These are phyloP conservation scores for Choricystis sp. DNA, from an alignment of 139 green algal species.

Conservation along the genomic window DNA sequence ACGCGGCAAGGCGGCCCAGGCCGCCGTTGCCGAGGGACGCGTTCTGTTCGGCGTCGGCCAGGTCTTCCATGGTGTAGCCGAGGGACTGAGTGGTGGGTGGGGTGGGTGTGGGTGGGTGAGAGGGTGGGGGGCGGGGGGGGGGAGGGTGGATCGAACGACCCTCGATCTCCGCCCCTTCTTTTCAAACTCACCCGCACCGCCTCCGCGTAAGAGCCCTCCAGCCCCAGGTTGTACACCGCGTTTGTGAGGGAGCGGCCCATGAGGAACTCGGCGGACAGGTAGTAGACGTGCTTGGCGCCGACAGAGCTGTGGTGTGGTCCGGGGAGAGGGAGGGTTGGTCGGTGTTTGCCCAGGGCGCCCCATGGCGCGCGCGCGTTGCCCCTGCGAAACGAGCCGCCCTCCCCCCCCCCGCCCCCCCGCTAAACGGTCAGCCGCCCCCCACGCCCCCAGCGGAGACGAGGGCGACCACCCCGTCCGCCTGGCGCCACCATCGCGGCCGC, in stretches of 20 bases:
- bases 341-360: background rate
- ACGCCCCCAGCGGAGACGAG: too few relatives aligned
- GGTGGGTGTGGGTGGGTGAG: too few relatives aligned
- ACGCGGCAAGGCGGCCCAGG: slow-evolving; percentile 90
- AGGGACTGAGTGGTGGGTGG: too few relatives aligned
- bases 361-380: background rate
- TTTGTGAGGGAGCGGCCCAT: slow-evolving; percentile 89
- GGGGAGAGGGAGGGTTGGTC: background rate
- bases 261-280: slow-evolving; percentile 91
- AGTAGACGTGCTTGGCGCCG: slow-evolving; percentile 92
- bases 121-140: too few relatives aligned
- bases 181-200: too few relatives aligned
- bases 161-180: background rate
- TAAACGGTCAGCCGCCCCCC: too few relatives aligned
- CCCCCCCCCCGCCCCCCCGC: too few relatives aligned
- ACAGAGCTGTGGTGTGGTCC: slow-evolving; percentile 11
- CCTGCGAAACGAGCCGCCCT: background rate
- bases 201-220: slow-evolving; percentile 64
- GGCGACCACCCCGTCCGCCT: too few relatives aligned
- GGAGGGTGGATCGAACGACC: background rate
- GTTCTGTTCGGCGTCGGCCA: slow-evolving; percentile 49
- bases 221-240: slow-evolving; percentile 86
- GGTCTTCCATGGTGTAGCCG: slow-evolving; percentile 58
- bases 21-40: slow-evolving; percentile 94
- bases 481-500: too few relatives aligned